Evolutionary conservation across 1,284 basidiomycete genomes (phyloP), one percentile per base, ranked within the genome.

Genomic region (Ceratobasidium sp.): DNA sequence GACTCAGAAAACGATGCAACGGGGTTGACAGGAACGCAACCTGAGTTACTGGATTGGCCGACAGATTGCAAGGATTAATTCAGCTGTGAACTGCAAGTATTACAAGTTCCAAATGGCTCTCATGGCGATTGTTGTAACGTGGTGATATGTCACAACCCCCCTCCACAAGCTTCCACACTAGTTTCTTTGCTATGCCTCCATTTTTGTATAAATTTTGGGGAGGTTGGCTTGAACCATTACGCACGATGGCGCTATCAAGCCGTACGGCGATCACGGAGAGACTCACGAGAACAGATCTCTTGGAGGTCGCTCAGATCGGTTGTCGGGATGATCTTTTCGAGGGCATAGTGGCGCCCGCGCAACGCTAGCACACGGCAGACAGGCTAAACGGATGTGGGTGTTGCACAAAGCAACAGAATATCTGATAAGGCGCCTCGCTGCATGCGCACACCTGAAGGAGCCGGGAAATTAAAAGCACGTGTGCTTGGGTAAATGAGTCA

Each of bases 381-480:
- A 49, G 46, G 46, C 19, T 49, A 6, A 15, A 15, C 19, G 19
- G 19, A 59, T 13, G 7, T 59, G 13, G 56, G 15, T 7, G 7
- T 59, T 25, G 34, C n/a, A 15, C 59, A 62, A 40, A 5, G 34
- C 62, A 29, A 65, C 40, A 46, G 62, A 65, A 46, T 65, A 46
- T 37, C n/a, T 29, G 44, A 46, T 46, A 46, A 11, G 7, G 4
- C n/a, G 37, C 43, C 43, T 65, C n/a, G 34, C 43, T 29, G n/a
- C 62, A 22, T 13, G 25, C 3, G 62, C 44, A 22, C 44, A 44
- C 8, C 25, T 43, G 43, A 32, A 22, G 15, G 25, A 25, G 25
- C n/a, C 15, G 11, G 43, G 34, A 62, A 43, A 62, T 43, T 22
- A 43, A 62, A 40, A 40, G 37, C 59, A 62, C 59, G 59, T 62